Conservation (phyloP, 179 eudicot species). For the Patellifolia procumbens region DNA sequence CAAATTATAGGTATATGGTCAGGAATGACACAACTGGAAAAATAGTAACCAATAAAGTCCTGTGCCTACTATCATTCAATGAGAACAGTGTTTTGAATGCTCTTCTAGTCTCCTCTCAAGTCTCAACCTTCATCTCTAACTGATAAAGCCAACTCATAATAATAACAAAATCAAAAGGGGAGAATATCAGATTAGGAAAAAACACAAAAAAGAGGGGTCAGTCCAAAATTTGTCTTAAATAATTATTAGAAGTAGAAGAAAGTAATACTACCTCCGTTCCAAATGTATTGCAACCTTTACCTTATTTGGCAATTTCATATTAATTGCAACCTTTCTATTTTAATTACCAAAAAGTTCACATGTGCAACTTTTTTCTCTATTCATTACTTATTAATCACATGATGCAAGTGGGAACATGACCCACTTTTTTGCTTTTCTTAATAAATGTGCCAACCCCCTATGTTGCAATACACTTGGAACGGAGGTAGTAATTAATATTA, state of each 20-base stretch:
- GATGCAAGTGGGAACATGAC: no score
- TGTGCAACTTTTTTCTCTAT: no score
- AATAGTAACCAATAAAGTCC: constrained; percentile 7
- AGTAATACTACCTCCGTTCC: no score
- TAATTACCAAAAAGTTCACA: no score
- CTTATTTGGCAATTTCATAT: no score
- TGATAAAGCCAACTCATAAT: constrained; percentile 21
- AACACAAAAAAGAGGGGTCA: constrained; percentile 1
- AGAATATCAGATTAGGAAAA: not conserved
- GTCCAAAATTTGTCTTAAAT: constrained; percentile 15
- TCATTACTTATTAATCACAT: no score
- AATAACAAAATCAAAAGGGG: not conserved
- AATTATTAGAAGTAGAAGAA: constrained; percentile 6
- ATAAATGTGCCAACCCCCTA: no score
- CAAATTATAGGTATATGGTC: not conserved
- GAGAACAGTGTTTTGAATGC: constrained; percentile 27
- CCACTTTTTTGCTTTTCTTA: no score
- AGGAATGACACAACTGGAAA: constrained; percentile 22
- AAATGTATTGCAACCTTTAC: no score
- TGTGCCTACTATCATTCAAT: constrained; percentile 18
- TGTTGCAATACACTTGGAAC: no score
- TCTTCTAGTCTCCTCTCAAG: constrained; percentile 1
- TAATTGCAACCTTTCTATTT: no score
- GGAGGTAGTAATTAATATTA: no score
- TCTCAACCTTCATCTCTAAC: constrained; percentile 10